phyloP scores from a whole-genome alignment of 2,329 filamentous ascomycete species.

The Hypoxylon sp. region DNA sequence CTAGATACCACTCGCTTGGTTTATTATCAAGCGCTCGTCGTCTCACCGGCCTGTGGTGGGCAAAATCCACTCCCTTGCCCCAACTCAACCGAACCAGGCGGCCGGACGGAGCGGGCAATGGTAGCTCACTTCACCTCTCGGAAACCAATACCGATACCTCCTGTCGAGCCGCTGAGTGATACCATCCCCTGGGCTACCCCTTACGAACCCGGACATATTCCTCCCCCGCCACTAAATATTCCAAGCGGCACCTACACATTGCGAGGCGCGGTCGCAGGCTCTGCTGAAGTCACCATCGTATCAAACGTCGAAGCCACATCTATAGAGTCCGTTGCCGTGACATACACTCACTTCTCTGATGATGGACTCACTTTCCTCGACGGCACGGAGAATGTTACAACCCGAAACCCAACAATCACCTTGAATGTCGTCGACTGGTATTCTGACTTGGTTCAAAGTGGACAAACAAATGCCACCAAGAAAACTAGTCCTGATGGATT shows the following conservation, averaged over 20 bases:
- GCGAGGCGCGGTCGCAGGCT: constrained; percentile 35
- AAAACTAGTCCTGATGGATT: constrained; percentile 58
- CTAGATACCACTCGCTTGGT: constrained; percentile 60
- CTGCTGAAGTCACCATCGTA: constrained; percentile 45
- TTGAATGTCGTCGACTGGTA: constrained; percentile 56
- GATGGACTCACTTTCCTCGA: constrained; percentile 54
- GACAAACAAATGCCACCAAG: constrained; percentile 54
- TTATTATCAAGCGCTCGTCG: constrained; percentile 60
- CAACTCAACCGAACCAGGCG: constrained; percentile 57
- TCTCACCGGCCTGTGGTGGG: constrained; percentile 61
- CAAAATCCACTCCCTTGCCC: constrained; percentile 60
- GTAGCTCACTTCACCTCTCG: constrained; percentile 58
- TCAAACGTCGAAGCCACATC: constrained; percentile 25
- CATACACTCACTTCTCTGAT: constrained; percentile 58
- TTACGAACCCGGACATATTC: constrained; percentile 49
- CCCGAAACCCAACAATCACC: constrained; percentile 44
- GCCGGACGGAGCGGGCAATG: constrained; percentile 59
- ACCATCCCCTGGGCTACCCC: constrained; percentile 56
- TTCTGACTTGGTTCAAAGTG: constrained; percentile 57
- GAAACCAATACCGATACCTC: constrained; percentile 44
- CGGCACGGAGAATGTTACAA: constrained; percentile 57
- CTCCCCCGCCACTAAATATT: constrained; percentile 4
- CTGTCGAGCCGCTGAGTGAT: constrained; percentile 51
- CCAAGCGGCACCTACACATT: constrained; percentile 43
- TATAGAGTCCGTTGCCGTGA: constrained; percentile 52